Conservation (phyloP, 73 alveolate genomes). For the Uronychia setigera region DNA sequence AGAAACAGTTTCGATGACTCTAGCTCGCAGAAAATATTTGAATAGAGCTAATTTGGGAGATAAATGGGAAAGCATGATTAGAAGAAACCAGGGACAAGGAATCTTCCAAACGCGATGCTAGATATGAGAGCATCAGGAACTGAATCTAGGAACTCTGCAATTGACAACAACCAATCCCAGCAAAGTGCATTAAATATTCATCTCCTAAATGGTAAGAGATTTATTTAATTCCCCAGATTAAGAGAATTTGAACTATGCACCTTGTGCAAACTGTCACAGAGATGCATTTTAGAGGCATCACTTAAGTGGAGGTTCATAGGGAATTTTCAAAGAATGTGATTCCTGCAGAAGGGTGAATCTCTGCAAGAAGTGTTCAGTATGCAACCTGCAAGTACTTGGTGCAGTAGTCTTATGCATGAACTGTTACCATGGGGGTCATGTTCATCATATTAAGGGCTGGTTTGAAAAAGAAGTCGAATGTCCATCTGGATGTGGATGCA, state of each 20-base stretch:
- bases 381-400: constrained; percentile 34
- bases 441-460: constrained; percentile 38
- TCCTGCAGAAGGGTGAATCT: not conserved
- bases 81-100: no score
- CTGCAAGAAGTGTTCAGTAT: constrained; percentile 19
- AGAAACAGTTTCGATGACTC: no score
- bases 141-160: no score
- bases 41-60: no score
- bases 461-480: constrained; percentile 5
- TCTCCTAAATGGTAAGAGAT: no score
- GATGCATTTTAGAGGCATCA: not conserved
- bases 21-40: no score
- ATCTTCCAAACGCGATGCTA: no score
- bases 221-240: not conserved
- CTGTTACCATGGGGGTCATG: constrained; percentile 46
- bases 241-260: not conserved
- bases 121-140: no score
- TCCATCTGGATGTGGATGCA: constrained; percentile 41
- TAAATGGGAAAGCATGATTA: no score
- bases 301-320: not conserved
- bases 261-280: not conserved
- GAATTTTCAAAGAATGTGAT: not conserved
- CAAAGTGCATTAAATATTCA: no score
- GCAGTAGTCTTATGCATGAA: constrained; percentile 20
- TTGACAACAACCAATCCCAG: no score